A percentile compares a stretch with the other conserved stretches of the same genome.
Conservation (phyloP, 345 rosid genomes). For the Cardamine resedifolia region DNA sequence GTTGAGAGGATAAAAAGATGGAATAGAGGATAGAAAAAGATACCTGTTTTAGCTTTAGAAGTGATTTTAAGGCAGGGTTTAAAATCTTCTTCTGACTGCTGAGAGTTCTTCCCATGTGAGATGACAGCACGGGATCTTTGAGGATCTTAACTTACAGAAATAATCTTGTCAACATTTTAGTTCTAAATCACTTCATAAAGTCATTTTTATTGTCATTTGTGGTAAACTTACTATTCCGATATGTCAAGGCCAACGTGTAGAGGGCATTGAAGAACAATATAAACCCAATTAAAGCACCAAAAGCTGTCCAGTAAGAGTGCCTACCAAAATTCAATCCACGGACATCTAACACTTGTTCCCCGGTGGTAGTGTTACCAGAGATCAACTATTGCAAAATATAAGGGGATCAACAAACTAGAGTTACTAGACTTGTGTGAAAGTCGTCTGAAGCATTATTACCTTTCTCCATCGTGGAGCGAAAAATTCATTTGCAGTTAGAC, state of each 20-base stretch:
- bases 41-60: slow-evolving; percentile 20
- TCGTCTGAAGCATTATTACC: slow-evolving; percentile 28
- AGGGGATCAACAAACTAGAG: neutral
- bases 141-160: slow-evolving; percentile 20
- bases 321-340: slow-evolving; percentile 57
- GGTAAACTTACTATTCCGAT: slow-evolving; percentile 48
- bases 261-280: slow-evolving; percentile 52
- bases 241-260: slow-evolving; percentile 51
- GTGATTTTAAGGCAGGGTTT: neutral
- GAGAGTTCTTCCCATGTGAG: slow-evolving; percentile 20
- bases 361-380: slow-evolving; percentile 37
- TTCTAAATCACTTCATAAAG: neutral
- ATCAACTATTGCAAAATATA: neutral
- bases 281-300: slow-evolving; percentile 56
- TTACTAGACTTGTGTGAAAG: neutral
- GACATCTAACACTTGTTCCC: slow-evolving; percentile 48
- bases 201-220: neutral
- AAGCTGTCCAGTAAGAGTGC: slow-evolving; percentile 51
- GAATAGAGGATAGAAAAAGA: neutral
- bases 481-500: slow-evolving; percentile 63
- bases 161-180: neutral
- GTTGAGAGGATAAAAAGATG: neutral
- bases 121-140: slow-evolving; percentile 11
- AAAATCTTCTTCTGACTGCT: neutral
- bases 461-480: slow-evolving; percentile 68